Percentiles rank a stretch among this genome's conserved stretches.
Evolutionary conservation across 2,329 filamentous ascomycete genomes (phyloP).

Genomic region (Calonectria leucothoes): DNA sequence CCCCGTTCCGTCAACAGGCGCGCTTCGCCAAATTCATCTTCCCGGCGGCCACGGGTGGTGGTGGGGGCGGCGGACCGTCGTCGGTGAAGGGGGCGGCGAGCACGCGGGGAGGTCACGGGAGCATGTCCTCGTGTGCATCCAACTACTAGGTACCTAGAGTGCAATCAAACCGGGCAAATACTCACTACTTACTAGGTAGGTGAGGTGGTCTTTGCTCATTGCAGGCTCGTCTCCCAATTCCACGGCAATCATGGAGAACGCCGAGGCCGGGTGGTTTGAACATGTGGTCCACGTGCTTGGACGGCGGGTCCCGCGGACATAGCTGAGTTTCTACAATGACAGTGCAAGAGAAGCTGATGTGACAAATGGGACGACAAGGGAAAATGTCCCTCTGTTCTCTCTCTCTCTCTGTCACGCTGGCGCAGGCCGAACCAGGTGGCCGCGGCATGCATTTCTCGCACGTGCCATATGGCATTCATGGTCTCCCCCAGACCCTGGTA

Average conservation of each 20-base stretch:
- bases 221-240: not conserved
- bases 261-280: not conserved
- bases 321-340: not conserved
- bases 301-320: slow-evolving; percentile 2
- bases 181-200: no score
- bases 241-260: not conserved
- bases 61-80: not conserved
- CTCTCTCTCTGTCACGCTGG: not conserved
- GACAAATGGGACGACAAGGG: not conserved
- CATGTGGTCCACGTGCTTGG: not conserved
- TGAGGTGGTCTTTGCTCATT: slow-evolving; percentile 5
- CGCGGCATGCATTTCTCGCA: slow-evolving; percentile 36
- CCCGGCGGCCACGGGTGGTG: not conserved
- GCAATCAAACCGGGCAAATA: no score
- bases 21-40: not conserved
- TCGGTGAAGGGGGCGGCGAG: slow-evolving; percentile 19
- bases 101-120: slow-evolving; percentile 20
- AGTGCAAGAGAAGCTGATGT: not conserved
- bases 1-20: slow-evolving; percentile 1
- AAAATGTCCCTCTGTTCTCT: slow-evolving; percentile 1
- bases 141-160: not conserved
- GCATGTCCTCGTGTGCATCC: slow-evolving; percentile 16
- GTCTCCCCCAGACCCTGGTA: slow-evolving; percentile 10
- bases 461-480: slow-evolving; percentile 34
- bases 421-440: not conserved